Evolutionary conservation across 1,284 basidiomycete species (phyloP).

Genomic region (Xerocomus minutiporus): DNA sequence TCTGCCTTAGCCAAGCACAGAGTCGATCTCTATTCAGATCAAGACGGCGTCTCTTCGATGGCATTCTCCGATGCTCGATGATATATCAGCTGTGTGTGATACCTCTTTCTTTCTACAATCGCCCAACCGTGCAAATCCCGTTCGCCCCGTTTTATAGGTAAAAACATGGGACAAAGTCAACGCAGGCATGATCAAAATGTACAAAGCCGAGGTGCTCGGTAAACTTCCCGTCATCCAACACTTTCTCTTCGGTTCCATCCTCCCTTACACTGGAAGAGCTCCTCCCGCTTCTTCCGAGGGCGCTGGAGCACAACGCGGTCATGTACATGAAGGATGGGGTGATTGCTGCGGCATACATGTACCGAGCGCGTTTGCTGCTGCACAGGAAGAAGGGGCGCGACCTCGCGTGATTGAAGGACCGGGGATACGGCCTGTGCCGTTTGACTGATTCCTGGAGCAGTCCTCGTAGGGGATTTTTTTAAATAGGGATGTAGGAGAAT

Average conservation of each 20-base stretch:
- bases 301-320: constrained; percentile 45
- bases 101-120: background rate
- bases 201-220: constrained; percentile 88
- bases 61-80: constrained; percentile 99
- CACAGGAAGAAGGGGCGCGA: constrained; percentile 41
- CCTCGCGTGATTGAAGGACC: constrained; percentile 46
- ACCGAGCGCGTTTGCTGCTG: constrained; percentile 79
- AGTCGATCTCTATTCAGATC: constrained; percentile 50
- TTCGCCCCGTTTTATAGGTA: constrained; percentile 43
- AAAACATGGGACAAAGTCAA: constrained; percentile 98
- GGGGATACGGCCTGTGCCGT: constrained; percentile 78
- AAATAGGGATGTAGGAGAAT: background rate
- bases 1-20: background rate
- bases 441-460: constrained; percentile 49
- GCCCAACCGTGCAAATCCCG: background rate
- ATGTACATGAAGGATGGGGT: constrained; percentile 69
- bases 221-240: constrained; percentile 97
- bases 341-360: constrained; percentile 93
- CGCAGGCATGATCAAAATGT: constrained; percentile 98
- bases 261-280: constrained; percentile 66
- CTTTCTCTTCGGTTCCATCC: constrained; percentile 87
- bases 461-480: background rate
- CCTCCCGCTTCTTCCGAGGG: constrained; percentile 37
- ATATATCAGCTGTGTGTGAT: constrained; percentile 80
- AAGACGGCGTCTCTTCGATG: constrained; percentile 94